Evolutionary conservation across 306 rosid species (phyloP), one percentile per base, ranked within the genome.

Genomic region (Vigna hirtella): DNA sequence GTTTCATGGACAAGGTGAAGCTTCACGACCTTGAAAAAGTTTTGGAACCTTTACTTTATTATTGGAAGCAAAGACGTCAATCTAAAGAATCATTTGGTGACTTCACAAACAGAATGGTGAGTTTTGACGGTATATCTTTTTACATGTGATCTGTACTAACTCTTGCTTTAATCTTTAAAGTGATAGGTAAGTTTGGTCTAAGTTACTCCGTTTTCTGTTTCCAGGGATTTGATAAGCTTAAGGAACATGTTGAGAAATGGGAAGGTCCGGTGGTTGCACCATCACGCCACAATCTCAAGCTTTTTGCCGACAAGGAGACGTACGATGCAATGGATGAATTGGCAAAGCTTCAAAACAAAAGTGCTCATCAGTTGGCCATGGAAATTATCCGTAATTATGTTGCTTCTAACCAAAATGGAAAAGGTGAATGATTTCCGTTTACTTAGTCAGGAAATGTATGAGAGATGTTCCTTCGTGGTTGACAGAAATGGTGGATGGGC

Each of bases 1-100:
- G 67, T 87, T 96, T 96, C 91, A 85, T 88, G 98, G 87, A 96
- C 85, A 96, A 89, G 88, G 97, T 96, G 66, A 96, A 96, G 88
- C 22, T 96, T 82, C 94, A 85, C 9, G 97, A 96, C 82, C 96
- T 96, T 43, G 98, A 96, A 86, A 96, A 90, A 6, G 92, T 96
- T 68, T 82, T 93, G 79, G 99, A 96, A 77, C 99, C 99, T 42
- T 78, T 96, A 82, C 90, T 96, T 74, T 96, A 91, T 83, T 38
- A 88, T 52, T 96, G 99, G 99, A 93, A 93, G 86, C 94, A 92
- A 15, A 86, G 86, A 81, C 85, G 99, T 38, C 93, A 93, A 18
- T 87, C 97, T n/a, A 93, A 90, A 76, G 99, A 96, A 86, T 93
- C 99, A 78, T 96, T 96, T 42, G 99, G 98, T 0, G 78, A 74